Conservation (phyloP, 768 basidiomycete genomes). For the Amyloporia xantha region DNA sequence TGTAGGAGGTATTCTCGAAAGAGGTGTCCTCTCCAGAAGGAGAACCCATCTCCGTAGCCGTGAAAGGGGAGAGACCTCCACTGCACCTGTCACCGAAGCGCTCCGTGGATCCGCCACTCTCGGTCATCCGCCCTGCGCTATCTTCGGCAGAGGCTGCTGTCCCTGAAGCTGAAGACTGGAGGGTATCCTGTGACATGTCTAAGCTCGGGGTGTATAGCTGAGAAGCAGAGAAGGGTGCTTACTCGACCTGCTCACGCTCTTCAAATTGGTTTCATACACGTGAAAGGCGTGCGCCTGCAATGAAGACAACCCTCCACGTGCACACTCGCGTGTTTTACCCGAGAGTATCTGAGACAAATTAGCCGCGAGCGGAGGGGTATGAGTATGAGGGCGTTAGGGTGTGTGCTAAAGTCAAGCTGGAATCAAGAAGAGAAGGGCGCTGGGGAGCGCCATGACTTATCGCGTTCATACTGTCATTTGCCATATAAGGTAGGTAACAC, state of each 20-base stretch:
- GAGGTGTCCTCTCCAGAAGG: slow-evolving; percentile 1
- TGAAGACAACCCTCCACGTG: not conserved
- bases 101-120: not conserved
- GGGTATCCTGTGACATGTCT: not conserved
- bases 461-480: no score
- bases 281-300: not conserved
- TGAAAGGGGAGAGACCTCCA: not conserved
- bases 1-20: slow-evolving; percentile 16
- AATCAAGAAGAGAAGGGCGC: no score
- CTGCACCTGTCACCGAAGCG: not conserved
- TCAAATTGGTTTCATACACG: slow-evolving; percentile 4
- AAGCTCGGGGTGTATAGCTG: not conserved
- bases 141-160: not conserved
- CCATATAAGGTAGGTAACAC: no score
- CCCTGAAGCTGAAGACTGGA: not conserved
- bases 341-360: no score
- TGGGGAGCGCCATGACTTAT: no score
- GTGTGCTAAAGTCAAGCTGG: no score
- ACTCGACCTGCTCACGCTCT: not conserved
- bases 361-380: no score
- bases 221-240: not conserved
- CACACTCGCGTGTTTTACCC: no score
- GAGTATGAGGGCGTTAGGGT: no score
- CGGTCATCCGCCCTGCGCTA: not conserved
- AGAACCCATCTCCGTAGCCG: slow-evolving; percentile 17